Conservation (phyloP, 148 eudicot species). For the Pouteria glomerata region DNA sequence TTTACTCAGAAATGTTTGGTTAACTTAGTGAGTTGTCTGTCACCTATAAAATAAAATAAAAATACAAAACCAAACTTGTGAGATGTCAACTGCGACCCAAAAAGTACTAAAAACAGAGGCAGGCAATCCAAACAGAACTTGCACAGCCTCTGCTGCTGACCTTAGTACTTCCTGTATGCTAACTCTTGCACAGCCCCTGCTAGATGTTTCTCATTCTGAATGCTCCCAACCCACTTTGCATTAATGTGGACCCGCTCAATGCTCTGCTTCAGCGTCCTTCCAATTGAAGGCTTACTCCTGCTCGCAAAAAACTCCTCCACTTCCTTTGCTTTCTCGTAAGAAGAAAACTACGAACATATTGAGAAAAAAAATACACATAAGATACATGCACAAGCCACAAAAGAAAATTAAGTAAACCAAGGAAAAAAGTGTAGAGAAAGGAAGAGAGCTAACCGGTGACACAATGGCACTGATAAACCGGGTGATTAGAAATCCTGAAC, state of each 20-base stretch:
- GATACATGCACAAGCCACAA: not conserved
- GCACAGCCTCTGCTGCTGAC: too few species aligned
- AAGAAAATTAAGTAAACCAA: not conserved
- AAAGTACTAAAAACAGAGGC: not conserved
- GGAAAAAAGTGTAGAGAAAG: not conserved
- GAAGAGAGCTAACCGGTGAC: constrained; percentile 59
- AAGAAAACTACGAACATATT: constrained; percentile 46
- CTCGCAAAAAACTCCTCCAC: constrained; percentile 69
- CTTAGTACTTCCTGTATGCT: constrained; percentile 26
- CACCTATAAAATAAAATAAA: too few species aligned
- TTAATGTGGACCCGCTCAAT: constrained; percentile 78
- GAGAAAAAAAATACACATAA: not conserved
- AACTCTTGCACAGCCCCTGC: constrained; percentile 56
- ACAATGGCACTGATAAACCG: constrained; percentile 71
- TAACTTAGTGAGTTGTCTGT: too few species aligned
- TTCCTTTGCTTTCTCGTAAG: constrained; percentile 69
- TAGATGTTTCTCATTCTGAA: constrained; percentile 61
- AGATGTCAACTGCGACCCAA: too few species aligned
- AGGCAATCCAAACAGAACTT: not conserved
- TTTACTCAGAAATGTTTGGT: too few species aligned
- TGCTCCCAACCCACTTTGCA: constrained; percentile 71
- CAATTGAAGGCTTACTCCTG: constrained; percentile 53
- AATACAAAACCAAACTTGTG: too few species aligned
- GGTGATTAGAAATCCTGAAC: constrained; percentile 67
- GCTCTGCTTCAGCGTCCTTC: constrained; percentile 89